These are phyloP conservation scores for Gloeopeniophorella convolvens DNA, from an alignment of 768 basidiomycete species.

Conservation along the genomic window DNA sequence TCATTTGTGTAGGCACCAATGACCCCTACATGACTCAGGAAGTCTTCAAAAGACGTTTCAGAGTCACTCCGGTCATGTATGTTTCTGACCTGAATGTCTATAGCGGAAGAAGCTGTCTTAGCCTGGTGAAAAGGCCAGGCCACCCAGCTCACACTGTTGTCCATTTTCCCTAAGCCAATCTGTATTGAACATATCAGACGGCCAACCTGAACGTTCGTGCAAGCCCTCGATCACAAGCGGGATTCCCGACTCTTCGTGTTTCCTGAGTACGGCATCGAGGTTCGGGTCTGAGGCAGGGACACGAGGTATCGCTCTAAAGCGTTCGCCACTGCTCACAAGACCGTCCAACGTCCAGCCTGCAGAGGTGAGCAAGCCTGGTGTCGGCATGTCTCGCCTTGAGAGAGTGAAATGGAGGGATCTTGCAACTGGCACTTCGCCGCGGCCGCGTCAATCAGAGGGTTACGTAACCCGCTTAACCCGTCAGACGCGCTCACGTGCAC, in stretches of 20 bases:
- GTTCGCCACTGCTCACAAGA: constrained; percentile 33
- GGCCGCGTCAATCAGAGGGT: not conserved
- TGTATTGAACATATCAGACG: constrained; percentile 42
- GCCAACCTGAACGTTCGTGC: constrained; percentile 53
- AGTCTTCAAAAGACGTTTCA: constrained; percentile 43
- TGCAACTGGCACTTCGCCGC: not conserved
- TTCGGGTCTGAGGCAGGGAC: constrained; percentile 29
- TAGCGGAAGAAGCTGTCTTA: not conserved
- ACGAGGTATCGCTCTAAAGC: constrained; percentile 40
- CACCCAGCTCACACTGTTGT: constrained; percentile 14
- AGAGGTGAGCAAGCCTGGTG: constrained; percentile 2
- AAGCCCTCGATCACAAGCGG: constrained; percentile 63
- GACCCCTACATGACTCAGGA: constrained; percentile 31
- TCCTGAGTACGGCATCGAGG: constrained; percentile 18
- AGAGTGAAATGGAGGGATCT: not conserved
- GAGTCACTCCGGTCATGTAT: constrained; percentile 52
- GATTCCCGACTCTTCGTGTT: constrained; percentile 41
- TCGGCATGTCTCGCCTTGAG: not conserved
- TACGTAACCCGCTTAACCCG: too few relatives aligned
- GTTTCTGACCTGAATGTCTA: constrained; percentile 60
- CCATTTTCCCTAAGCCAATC: constrained; percentile 43
- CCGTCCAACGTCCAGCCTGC: constrained; percentile 43
- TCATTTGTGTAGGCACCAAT: not conserved
- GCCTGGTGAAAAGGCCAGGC: not conserved
- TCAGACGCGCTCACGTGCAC: too few relatives aligned